Evolutionary conservation across 23 red algal genomes (phyloP), one percentile per base, ranked within the genome.

Genomic region (Cyanidiococcus yangmingshanensis): DNA sequence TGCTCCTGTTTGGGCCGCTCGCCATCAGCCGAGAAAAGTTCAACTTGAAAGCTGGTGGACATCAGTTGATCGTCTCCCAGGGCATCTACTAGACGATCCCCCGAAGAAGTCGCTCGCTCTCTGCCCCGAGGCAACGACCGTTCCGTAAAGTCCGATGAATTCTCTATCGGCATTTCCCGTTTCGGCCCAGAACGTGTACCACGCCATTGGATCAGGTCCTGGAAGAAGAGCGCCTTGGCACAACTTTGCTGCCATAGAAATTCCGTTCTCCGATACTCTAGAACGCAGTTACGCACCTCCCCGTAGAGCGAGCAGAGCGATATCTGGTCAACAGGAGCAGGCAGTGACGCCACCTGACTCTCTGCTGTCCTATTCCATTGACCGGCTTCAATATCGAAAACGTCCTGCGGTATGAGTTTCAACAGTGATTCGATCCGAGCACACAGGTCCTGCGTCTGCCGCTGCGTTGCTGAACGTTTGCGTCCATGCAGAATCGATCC

Each of bases 181-280:
- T n/a, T n/a, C 21, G 12, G 12, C 45, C 12, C 21, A 21, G 45
- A 54, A 54, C 7, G 45, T 21, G 21, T 21, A 15, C 45, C 45
- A 1, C 37, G 54, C 78, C 78, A 81, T 1, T 67, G 15, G 1
- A 81, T 58, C 39, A 67, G 34, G 15, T 81, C 54, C 68, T 81
- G 58, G 12, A 81, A 26, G 26, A 24, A 34, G 59, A 81, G 59
- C 1, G 78, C 78, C 40, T 59, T 34, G 2, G 58, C 41, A 58
- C 41, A 81, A 1, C 33, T 26, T 39, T 54, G 78, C 41, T 58
- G 35, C 78, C 78, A 81, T 41, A 81, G 50, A 41, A 63, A 81
- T 35, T 40, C 59, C 1, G 50, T 41, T 35, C 59, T 58, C 45
- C 78, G 78, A 41, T 81, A 81, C 68, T 81, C 78, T 0, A 81